Conservation (phyloP, 2,329 filamentous ascomycete species). For the Uncinocarpus reesii region DNA sequence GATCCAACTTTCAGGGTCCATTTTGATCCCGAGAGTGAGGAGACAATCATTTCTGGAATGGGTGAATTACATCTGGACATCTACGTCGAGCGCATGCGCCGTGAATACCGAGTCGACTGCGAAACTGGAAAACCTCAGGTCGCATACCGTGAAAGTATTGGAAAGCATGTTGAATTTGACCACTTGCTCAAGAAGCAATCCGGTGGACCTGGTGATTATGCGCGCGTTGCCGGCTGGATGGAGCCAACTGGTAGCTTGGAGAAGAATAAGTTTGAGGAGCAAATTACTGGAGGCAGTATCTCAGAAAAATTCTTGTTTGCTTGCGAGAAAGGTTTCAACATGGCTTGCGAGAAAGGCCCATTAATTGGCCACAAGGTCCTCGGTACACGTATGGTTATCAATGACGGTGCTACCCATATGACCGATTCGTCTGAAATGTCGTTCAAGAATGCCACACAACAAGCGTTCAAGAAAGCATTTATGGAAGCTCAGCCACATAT, state of each 20-base stretch:
- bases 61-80: constrained; percentile 94
- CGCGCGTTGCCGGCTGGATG: constrained; percentile 81
- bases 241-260: constrained; percentile 68
- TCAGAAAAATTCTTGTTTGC: constrained; percentile 92
- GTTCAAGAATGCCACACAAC: constrained; percentile 88
- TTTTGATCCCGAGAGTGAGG: constrained; percentile 81
- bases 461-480: constrained; percentile 95
- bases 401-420: constrained; percentile 92
- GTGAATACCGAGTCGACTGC: constrained; percentile 94
- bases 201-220: constrained; percentile 90
- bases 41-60: constrained; percentile 98
- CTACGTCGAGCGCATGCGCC: constrained; percentile 90
- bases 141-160: constrained; percentile 91
- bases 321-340: constrained; percentile 87
- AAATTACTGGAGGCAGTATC: constrained; percentile 80
- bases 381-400: constrained; percentile 80
- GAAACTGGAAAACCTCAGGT: constrained; percentile 94
- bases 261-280: constrained; percentile 73
- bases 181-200: constrained; percentile 91
- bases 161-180: constrained; percentile 70
- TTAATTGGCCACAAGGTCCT: constrained; percentile 88
- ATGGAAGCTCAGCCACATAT: constrained; percentile 68
- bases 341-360: constrained; percentile 73
- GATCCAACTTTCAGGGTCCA: constrained; percentile 95
- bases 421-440: constrained; percentile 96